Percentiles rank a stretch among this genome's conserved stretches.
Evolutionary conservation across 106 monocot species (phyloP).

Genomic region (Agapanthus africanus): DNA sequence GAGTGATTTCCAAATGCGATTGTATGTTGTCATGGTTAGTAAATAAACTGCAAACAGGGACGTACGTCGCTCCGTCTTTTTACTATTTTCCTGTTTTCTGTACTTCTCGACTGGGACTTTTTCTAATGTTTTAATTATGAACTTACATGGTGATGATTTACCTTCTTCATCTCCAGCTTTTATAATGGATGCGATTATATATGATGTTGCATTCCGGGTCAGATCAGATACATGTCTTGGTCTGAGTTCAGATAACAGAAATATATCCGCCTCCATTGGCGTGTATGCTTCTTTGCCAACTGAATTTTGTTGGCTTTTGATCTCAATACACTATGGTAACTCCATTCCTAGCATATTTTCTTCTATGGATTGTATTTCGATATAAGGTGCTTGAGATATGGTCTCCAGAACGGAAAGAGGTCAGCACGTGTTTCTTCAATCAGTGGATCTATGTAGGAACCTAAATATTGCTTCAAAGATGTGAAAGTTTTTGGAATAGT

Average conservation of each 20-base stretch:
- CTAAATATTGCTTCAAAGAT: constrained; percentile 12
- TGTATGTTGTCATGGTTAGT: constrained; percentile 23
- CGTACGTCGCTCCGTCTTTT: neutral
- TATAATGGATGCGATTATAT: constrained; percentile 14
- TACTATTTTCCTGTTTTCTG: neutral
- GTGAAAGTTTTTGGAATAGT: constrained; percentile 13
- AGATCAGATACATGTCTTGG: constrained; percentile 9
- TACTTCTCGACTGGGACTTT: constrained; percentile 3
- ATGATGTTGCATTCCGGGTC: constrained; percentile 6
- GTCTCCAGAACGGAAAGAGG: constrained; percentile 1
- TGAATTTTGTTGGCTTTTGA: neutral
- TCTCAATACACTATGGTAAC: neutral
- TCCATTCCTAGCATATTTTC: neutral
- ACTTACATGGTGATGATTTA: constrained; percentile 2
- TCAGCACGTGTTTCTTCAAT: constrained; percentile 21
- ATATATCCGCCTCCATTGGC: constrained; percentile 21
- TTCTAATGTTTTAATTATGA: neutral
- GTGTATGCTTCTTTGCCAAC: constrained; percentile 6
- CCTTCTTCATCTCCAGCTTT: constrained; percentile 11
- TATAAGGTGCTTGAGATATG: constrained; percentile 7
- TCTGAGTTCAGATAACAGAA: constrained; percentile 19
- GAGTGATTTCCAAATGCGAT: constrained; percentile 39
- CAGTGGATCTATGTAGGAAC: constrained; percentile 12
- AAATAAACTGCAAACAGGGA: constrained; percentile 12
- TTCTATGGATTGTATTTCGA: constrained; percentile 4